phyloP scores from a whole-genome alignment of 352 stramenopile species.

The Albugo candida region DNA sequence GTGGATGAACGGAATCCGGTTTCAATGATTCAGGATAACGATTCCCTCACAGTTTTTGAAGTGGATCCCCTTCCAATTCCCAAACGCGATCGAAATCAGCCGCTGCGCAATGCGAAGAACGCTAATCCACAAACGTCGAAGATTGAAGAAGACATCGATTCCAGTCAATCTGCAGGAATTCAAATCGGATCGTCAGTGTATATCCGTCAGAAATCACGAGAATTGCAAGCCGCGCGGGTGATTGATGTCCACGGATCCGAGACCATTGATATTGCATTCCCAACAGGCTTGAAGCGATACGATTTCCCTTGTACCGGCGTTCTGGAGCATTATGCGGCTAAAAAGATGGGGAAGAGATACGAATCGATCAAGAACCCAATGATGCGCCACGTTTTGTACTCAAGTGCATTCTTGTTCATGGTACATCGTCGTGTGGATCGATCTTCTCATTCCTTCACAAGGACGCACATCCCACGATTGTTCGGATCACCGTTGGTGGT shows the following conservation, averaged over 20 bases:
- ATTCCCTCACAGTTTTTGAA: conserved; percentile 53
- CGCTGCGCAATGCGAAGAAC: neutral
- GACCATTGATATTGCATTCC: conserved; percentile 10
- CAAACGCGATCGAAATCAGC: neutral
- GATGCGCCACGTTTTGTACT: neutral
- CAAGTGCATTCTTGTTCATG: conserved; percentile 54
- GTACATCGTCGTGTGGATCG: conserved; percentile 70
- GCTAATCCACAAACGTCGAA: neutral
- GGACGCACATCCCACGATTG: conserved; percentile 50
- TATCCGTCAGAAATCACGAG: conserved; percentile 3
- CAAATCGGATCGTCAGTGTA: conserved; percentile 6
- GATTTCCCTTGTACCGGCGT: neutral
- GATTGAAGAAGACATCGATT: neutral
- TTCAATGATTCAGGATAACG: conserved; percentile 56
- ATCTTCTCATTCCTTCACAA: conserved; percentile 60
- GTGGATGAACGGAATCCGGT: conserved; percentile 38
- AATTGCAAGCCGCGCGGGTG: conserved; percentile 5
- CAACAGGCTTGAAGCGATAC: conserved; percentile 2
- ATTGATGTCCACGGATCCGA: conserved; percentile 2
- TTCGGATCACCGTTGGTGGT: conserved; percentile 65
- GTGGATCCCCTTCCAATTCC: conserved; percentile 16
- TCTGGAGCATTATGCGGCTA: no score
- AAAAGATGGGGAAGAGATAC: no score
- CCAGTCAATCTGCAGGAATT: neutral
- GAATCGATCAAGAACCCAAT: neutral